Conservation (phyloP, 179 eudicot genomes). For the Beta macrorhiza region DNA sequence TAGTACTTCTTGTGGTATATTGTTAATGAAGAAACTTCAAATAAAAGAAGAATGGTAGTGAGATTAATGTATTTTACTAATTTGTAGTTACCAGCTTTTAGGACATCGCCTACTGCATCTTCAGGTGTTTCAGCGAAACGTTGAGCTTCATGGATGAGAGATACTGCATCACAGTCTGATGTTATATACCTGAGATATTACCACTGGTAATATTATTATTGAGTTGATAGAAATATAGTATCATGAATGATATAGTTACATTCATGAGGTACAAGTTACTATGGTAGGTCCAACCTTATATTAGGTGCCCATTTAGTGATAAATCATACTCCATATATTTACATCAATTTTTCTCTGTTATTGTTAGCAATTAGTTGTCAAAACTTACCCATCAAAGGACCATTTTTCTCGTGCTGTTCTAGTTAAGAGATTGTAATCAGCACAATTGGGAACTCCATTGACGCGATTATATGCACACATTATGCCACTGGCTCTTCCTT, state of each 20-base stretch:
- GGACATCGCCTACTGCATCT: conserved; percentile 60
- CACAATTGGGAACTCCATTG: conserved; percentile 87
- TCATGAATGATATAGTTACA: background rate
- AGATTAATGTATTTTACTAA: background rate
- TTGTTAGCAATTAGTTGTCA: background rate
- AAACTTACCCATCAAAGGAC: conserved; percentile 73
- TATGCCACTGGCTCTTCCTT: conserved; percentile 79
- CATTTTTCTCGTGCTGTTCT: conserved; percentile 65
- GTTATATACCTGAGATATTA: conserved; percentile 48
- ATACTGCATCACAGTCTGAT: conserved; percentile 68
- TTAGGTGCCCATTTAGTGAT: background rate
- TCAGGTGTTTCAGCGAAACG: conserved; percentile 52
- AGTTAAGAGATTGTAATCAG: conserved; percentile 66
- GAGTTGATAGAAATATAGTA: too few relatives aligned
- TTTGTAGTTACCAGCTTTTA: conserved; percentile 67
- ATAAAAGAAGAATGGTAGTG: background rate
- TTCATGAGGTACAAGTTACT: background rate
- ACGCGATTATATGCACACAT: conserved; percentile 92
- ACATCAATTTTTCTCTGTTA: background rate
- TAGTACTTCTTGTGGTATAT: background rate
- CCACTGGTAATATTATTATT: background rate
- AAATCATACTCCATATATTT: too few relatives aligned
- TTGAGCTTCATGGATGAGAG: conserved; percentile 50
- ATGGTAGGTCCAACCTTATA: too few relatives aligned
- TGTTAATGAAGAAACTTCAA: background rate